These are phyloP conservation scores for Arachnomyces sp. DNA, from an alignment of 2,329 filamentous ascomycete species.

Conservation along the genomic window DNA sequence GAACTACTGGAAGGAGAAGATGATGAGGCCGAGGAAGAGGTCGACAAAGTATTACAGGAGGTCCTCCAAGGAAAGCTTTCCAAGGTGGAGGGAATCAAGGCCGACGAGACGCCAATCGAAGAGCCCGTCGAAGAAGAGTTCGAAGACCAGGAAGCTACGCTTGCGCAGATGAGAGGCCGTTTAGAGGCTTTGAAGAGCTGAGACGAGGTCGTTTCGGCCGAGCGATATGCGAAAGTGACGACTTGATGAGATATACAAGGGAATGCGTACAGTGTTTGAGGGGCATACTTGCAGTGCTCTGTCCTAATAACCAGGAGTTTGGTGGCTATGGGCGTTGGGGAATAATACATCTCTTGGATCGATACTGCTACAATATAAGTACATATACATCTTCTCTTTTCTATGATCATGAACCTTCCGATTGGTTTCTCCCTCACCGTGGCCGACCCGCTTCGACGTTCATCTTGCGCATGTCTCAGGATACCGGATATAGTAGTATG, in stretches of 20 bases:
- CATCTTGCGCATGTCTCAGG: no score
- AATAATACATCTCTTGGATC: no score
- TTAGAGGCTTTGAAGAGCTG: constrained; percentile 86
- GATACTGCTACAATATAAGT: no score
- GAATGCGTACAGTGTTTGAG: not conserved
- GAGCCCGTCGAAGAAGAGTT: constrained; percentile 61
- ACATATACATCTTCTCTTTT: no score
- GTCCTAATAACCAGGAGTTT: not conserved
- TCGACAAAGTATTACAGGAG: constrained; percentile 88
- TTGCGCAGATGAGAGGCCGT: constrained; percentile 88
- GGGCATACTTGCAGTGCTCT: not conserved
- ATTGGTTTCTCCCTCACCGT: no score
- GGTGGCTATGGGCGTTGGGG: not conserved
- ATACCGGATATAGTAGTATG: no score
- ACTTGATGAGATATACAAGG: not conserved
- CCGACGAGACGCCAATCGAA: constrained; percentile 42
- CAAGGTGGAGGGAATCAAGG: constrained; percentile 55
- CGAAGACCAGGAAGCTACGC: constrained; percentile 78
- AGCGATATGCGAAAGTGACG: not conserved
- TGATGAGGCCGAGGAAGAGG: constrained; percentile 73
- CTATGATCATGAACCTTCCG: not conserved
- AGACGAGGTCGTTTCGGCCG: constrained; percentile 13
- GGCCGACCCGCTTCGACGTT: no score
- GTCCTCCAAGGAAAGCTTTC: constrained; percentile 76
- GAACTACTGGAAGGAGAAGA: constrained; percentile 63